Base-by-base conservation (phyloP, 768 basidiomycete species). In the Sporobolomyces phaffii region DNA sequence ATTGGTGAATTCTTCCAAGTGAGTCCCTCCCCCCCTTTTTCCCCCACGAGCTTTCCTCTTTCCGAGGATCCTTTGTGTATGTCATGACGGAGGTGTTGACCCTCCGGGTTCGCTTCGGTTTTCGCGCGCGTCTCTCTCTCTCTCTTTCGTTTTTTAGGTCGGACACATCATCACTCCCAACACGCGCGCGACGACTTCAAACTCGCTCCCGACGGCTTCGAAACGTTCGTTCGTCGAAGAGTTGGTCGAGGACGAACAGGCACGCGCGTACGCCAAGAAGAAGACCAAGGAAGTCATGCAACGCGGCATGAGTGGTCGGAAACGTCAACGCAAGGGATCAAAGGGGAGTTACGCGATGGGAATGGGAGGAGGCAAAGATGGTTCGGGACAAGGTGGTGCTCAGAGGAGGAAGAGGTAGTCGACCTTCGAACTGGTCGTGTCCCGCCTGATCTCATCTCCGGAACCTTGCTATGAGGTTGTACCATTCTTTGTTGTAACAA, bases 1-100 rank as follows among this genome's bases (percentile, higher is more conserved):
- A 85, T 87, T 73, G 89, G 89, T 20, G 91, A 91, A 77, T 86
- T 90, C 76, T 93, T 93, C 77, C 89, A 89, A n/a, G 90, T 90
- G 76, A 70, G 85, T 78, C 43, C 51, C 40, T 24, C 26, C 43
- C 8, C 15, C 36, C 51, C 22, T 53, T 43, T 31, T 28, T 62
- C 52, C n/a, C n/a, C n/a, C n/a, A n/a, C n/a, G n/a, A n/a, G n/a
- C n/a, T n/a, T n/a, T n/a, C n/a, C n/a, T n/a, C n/a, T n/a, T n/a
- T n/a, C n/a, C n/a, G n/a, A n/a, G n/a, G n/a, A n/a, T n/a, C n/a
- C n/a, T n/a, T n/a, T n/a, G n/a, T n/a, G n/a, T n/a, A n/a, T n/a
- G n/a, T n/a, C n/a, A n/a, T n/a, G n/a, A n/a, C n/a, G n/a, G n/a
- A n/a, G n/a, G n/a, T n/a, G n/a, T n/a, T n/a, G n/a, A n/a, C n/a